Evolutionary conservation across 2,329 filamentous ascomycete species (phyloP).

Genomic region (Fusarium stilboides): DNA sequence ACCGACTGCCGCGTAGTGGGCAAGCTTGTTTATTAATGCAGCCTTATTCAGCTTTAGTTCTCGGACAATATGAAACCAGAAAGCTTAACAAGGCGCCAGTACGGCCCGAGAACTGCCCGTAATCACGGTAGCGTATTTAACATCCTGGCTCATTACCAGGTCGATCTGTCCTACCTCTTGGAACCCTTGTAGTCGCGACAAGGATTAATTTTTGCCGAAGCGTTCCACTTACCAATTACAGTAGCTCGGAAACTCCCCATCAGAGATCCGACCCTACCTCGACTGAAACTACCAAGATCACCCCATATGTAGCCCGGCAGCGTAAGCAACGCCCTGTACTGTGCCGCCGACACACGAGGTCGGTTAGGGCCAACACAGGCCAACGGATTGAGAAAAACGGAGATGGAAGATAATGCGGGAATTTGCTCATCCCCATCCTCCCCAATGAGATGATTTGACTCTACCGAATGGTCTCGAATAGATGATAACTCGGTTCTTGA

Average conservation of each 20-base stretch:
- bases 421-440: not conserved
- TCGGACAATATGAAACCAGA: too few species aligned
- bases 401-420: not conserved
- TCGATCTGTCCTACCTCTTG: too few species aligned
- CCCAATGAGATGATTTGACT: constrained; percentile 9
- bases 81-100: too few species aligned
- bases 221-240: too few species aligned
- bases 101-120: too few species aligned
- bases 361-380: not conserved
- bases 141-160: too few species aligned
- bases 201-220: too few species aligned
- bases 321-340: not conserved
- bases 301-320: not conserved
- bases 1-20: too few species aligned
- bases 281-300: not conserved
- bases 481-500: not conserved
- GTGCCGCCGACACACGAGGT: constrained; percentile 11
- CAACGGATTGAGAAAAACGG: not conserved
- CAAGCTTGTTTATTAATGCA: too few species aligned
- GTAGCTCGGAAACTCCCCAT: not conserved
- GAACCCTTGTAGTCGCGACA: too few species aligned
- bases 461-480: not conserved
- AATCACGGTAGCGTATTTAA: too few species aligned
- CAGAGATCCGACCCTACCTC: not conserved
- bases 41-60: too few species aligned